These are phyloP conservation scores for Sclerotinia spermophila DNA, from an alignment of 2,329 filamentous ascomycete genomes.

Conservation along the genomic window DNA sequence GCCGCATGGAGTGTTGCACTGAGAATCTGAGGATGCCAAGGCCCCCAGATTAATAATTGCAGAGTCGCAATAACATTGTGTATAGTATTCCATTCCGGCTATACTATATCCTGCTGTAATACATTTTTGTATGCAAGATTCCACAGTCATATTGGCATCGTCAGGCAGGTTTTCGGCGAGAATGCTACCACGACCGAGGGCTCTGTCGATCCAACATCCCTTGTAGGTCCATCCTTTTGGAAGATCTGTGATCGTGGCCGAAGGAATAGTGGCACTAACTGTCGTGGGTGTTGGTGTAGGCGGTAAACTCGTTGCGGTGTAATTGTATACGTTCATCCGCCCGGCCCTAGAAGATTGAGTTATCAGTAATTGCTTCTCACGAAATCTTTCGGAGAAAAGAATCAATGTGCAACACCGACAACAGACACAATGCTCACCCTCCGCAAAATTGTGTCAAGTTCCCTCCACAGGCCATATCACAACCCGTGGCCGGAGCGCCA, in stretches of 20 bases:
- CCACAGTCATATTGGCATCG: conserved; percentile 23
- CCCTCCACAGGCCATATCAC: conserved; percentile 31
- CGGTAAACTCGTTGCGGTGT: conserved; percentile 19
- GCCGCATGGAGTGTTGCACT: conserved; percentile 34
- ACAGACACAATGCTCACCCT: conserved; percentile 19
- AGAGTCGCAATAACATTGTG: conserved; percentile 35
- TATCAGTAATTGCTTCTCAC: neutral
- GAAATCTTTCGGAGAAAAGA: neutral
- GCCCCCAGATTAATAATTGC: conserved; percentile 28
- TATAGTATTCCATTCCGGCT: conserved; percentile 38
- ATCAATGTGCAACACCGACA: neutral
- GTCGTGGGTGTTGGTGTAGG: conserved; percentile 15
- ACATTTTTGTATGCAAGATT: conserved; percentile 37
- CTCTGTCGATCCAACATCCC: conserved; percentile 30
- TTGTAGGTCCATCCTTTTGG: conserved; percentile 28
- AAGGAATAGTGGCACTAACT: conserved; percentile 5
- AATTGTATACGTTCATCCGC: conserved; percentile 29
- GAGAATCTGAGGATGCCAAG: conserved; percentile 35
- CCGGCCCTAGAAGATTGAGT: conserved; percentile 11
- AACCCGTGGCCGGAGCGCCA: conserved; percentile 21
- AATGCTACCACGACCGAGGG: conserved; percentile 24
- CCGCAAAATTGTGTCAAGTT: conserved; percentile 37
- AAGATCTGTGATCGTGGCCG: conserved; percentile 22
- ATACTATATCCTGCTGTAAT: conserved; percentile 29
- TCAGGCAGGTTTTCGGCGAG: conserved; percentile 22